Evolutionary conservation across 2,329 filamentous ascomycete species (phyloP), one percentile per base, ranked within the genome.

Genomic region (Xylaria sp.): DNA sequence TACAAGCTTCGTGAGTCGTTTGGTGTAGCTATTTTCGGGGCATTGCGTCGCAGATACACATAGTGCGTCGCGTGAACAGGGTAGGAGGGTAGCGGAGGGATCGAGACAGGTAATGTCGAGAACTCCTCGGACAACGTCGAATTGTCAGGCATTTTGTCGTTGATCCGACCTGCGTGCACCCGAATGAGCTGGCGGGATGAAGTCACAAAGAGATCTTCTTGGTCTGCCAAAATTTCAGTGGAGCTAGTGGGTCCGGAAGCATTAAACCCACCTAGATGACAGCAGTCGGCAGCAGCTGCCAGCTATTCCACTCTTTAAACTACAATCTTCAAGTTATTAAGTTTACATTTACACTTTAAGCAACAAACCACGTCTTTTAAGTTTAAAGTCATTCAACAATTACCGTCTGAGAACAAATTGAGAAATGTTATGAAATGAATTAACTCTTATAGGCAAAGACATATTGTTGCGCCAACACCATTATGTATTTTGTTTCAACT

Each of bases 11-110:
- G 90, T 17, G 88, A 83, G 74, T 95, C 92, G 79, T 92, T 87
- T 63, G 87, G 84, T 7, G 91, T 92, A 15, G 92, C 89, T 48
- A 92, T 86, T 81, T 92, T 93, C 69, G 95, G 94, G 54, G 90
- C 86, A 80, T 98, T 94, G 64, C 89, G 89, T 72, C 93, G 93
- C 64, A 98, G 82, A 82, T 97, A 97, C 75, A 98, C 84, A 81
- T 94, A 93, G 82, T 98, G 96, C 59, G 88, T 88, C 66, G 89
- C 86, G 51, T 86, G 80, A 49, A 85, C 81, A 28, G 89, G 87
- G 67, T 87, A 92, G 1, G 91, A 88, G 0, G 89, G 81, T n/a
- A 86, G 80, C 17, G 88, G 78, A 4, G 90, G 88, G 57, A 95
- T 86, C 17, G 86, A 85, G 20, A 97, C 82, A 0, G 92, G 89